Percentiles rank a stretch among this genome's conserved stretches.
These are phyloP conservation scores for Xylaria sp. DNA, from an alignment of 2,329 filamentous ascomycete species.

Conservation along the genomic window DNA sequence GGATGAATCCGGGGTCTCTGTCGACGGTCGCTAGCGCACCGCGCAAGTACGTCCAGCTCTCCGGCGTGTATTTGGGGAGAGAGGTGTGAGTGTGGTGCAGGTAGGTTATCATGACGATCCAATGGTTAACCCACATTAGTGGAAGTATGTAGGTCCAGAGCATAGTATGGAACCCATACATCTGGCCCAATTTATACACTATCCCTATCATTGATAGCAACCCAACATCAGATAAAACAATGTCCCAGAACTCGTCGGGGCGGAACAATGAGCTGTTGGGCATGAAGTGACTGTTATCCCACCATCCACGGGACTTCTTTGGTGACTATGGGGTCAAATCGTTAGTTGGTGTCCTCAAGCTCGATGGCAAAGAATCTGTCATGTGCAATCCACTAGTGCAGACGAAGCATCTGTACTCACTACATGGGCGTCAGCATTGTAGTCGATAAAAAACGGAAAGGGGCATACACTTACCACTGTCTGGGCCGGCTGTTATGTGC, in stretches of 20 bases:
- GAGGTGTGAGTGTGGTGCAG: constrained; percentile 70
- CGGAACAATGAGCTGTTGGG: constrained; percentile 71
- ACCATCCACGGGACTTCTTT: constrained; percentile 55
- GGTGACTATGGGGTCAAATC: constrained; percentile 50
- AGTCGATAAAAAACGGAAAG: background rate
- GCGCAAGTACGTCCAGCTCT: constrained; percentile 70
- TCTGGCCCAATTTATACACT: constrained; percentile 63
- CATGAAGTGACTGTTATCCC: constrained; percentile 68
- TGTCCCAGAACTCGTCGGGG: constrained; percentile 64
- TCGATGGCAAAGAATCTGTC: background rate
- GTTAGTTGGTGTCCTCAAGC: constrained; percentile 56
- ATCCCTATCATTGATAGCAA: constrained; percentile 63
- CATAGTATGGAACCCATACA: constrained; percentile 65
- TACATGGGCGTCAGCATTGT: background rate
- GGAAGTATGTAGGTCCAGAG: constrained; percentile 70
- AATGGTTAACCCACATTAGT: constrained; percentile 77
- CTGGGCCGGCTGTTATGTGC: constrained; percentile 52
- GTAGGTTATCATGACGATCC: constrained; percentile 76
- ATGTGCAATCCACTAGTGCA: background rate
- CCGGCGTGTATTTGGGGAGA: constrained; percentile 64
- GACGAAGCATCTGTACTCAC: background rate
- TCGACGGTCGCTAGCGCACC: constrained; percentile 72
- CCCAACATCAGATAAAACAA: constrained; percentile 70
- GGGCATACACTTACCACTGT: constrained; percentile 70
- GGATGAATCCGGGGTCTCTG: constrained; percentile 71